Percentiles rank a stretch among this genome's conserved stretches.
phyloP scores from a whole-genome alignment of 2,329 filamentous ascomycete genomes.

The Colletotrichum incanum region DNA sequence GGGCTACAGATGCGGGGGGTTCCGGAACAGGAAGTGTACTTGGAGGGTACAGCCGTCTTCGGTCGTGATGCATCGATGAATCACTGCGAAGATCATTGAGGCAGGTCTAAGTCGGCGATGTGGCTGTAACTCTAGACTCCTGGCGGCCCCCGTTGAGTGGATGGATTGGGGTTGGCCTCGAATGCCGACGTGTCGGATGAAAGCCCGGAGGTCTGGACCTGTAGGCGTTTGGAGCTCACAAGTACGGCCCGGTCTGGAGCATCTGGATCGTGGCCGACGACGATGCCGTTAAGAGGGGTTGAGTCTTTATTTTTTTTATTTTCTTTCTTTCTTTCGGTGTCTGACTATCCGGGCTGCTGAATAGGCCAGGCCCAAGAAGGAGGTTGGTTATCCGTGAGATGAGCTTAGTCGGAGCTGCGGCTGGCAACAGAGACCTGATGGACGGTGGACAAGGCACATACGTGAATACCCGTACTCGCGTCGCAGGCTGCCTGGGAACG shows the following conservation, averaged over 20 bases:
- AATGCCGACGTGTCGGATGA: constrained; percentile 16
- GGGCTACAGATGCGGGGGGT: constrained; percentile 26
- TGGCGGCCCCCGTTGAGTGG: background rate
- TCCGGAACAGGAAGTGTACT: constrained; percentile 39
- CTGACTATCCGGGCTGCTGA: constrained; percentile 18
- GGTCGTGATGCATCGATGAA: constrained; percentile 11
- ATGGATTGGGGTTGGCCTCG: background rate
- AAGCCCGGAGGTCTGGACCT: constrained; percentile 27
- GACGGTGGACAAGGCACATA: background rate
- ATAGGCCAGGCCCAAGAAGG: background rate
- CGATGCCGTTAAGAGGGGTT: constrained; percentile 13
- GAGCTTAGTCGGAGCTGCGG: background rate
- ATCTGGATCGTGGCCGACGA: constrained; percentile 20
- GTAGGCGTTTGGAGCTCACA: constrained; percentile 2
- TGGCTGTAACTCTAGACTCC: constrained; percentile 13
- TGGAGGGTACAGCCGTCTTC: constrained; percentile 29
- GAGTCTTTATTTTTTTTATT: no score
- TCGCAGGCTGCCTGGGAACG: background rate
- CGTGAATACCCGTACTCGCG: no score
- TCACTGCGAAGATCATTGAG: background rate
- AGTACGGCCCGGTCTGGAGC: constrained; percentile 7
- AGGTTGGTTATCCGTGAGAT: background rate
- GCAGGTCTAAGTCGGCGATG: constrained; percentile 1
- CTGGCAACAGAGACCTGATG: background rate
- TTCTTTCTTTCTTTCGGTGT: background rate